phyloP scores from a whole-genome alignment of 108 stramenopile species.

The Craspedostauros australis region DNA sequence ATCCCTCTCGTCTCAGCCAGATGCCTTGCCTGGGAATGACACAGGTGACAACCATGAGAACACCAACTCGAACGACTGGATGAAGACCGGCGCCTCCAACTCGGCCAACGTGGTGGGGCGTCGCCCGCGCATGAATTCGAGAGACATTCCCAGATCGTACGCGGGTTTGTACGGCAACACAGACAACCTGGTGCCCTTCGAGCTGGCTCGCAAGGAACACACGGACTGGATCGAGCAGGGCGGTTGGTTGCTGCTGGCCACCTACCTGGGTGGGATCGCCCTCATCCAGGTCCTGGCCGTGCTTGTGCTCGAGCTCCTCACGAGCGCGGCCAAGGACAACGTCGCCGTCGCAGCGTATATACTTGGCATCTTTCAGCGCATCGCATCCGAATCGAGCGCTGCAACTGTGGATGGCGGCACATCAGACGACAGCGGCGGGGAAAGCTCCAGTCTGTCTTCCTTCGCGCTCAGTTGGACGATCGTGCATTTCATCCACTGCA shows the following conservation, averaged over 20 bases:
- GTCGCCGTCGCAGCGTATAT: too few species aligned
- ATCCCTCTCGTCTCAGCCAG: too few species aligned
- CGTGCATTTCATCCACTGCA: conserved; percentile 55
- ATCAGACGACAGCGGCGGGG: too few species aligned
- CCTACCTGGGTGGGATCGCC: conserved; percentile 53
- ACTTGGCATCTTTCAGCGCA: too few species aligned
- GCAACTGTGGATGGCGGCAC: too few species aligned
- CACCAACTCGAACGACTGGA: too few species aligned
- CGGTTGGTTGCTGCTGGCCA: conserved; percentile 42
- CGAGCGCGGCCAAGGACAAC: too few species aligned
- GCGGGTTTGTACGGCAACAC: conserved; percentile 62
- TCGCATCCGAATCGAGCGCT: too few species aligned
- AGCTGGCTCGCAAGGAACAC: conserved; percentile 57
- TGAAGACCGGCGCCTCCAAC: too few species aligned
- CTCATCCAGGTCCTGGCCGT: conserved; percentile 48
- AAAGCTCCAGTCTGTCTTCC: conserved; percentile 7
- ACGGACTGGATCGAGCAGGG: conserved; percentile 43
- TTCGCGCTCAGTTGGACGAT: conserved; percentile 64
- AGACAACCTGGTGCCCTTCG: conserved; percentile 68
- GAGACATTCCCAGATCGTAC: conserved; percentile 74
- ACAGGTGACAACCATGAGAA: background rate
- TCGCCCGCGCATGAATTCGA: conserved; percentile 59
- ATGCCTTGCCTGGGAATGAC: background rate
- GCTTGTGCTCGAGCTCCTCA: conserved; percentile 10
- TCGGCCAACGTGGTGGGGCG: too few species aligned